phyloP scores from a whole-genome alignment of 257 asterid species.

The Scutellaria galericulata region DNA sequence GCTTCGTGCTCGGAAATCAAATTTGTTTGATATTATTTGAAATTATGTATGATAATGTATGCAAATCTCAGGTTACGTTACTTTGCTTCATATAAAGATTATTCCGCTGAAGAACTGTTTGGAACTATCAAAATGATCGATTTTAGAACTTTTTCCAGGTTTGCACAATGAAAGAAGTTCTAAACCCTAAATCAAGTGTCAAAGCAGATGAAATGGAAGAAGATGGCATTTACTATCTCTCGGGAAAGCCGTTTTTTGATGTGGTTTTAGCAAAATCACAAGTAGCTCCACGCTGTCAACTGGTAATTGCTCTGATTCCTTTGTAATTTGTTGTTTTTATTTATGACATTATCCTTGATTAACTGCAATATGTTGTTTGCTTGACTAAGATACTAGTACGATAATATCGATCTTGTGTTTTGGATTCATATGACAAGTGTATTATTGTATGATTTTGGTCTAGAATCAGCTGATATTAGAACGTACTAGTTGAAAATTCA shows the following conservation, averaged over 20 bases:
- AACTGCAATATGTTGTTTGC: not conserved
- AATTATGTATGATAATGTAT: no score
- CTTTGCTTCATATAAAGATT: no score
- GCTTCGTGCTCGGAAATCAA: no score
- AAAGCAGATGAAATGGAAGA: constrained; percentile 22
- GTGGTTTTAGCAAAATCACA: constrained; percentile 30
- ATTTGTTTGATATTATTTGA: no score
- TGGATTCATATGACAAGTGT: not conserved
- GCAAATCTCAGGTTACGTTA: no score
- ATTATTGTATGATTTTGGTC: not conserved
- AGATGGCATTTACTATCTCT: constrained; percentile 35
- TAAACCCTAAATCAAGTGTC: not conserved
- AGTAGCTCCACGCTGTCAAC: not conserved
- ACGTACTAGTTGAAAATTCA: not conserved
- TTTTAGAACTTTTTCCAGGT: constrained; percentile 12
- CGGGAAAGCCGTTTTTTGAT: constrained; percentile 39
- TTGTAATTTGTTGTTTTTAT: not conserved
- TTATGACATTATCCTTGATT: not conserved
- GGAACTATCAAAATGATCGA: not conserved
- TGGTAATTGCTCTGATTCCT: constrained; percentile 39
- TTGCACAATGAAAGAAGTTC: not conserved
- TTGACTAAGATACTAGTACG: not conserved
- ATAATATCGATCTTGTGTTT: no score
- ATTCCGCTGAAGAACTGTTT: no score
- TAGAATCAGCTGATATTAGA: not conserved